phyloP scores from a whole-genome alignment of 768 basidiomycete genomes.

The Pisolithus sp. region DNA sequence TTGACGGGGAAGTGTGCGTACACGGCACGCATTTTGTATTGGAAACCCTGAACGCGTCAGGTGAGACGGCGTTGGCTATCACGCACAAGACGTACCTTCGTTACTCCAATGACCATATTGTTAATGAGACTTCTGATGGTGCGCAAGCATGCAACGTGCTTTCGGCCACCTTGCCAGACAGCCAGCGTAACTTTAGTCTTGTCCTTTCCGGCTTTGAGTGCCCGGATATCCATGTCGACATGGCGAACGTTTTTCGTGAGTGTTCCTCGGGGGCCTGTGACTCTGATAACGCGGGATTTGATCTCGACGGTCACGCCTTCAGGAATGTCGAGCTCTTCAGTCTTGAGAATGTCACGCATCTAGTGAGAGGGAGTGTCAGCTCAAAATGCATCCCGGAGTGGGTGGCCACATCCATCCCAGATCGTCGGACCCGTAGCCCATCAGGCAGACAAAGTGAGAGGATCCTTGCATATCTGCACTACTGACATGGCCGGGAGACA shows the following conservation, averaged over 20 bases:
- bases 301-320: constrained; percentile 78
- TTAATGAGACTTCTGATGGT: constrained; percentile 92
- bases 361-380: constrained; percentile 29
- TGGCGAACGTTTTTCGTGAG: constrained; percentile 90
- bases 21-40: constrained; percentile 99
- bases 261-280: constrained; percentile 88
- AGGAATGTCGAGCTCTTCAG: constrained; percentile 88
- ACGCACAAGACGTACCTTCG: constrained; percentile 52
- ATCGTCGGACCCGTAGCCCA: background rate
- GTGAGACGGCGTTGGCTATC: constrained; percentile 4
- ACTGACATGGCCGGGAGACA: constrained; percentile 2
- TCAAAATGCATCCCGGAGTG: constrained; percentile 26
- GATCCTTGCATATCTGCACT: background rate
- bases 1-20: constrained; percentile 99
- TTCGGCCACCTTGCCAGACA: constrained; percentile 97
- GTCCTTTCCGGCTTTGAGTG: constrained; percentile 65
- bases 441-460: constrained; percentile 1
- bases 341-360: constrained; percentile 93
- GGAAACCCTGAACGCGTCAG: constrained; percentile 68
- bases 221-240: constrained; percentile 88
- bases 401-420: constrained; percentile 35
- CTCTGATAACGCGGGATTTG: constrained; percentile 88
- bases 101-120: constrained; percentile 98
- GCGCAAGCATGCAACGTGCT: constrained; percentile 96
- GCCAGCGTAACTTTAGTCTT: constrained; percentile 75